phyloP scores from a whole-genome alignment of 495 filamentous ascomycete genomes.

The Parathielavia hyrcaniae region DNA sequence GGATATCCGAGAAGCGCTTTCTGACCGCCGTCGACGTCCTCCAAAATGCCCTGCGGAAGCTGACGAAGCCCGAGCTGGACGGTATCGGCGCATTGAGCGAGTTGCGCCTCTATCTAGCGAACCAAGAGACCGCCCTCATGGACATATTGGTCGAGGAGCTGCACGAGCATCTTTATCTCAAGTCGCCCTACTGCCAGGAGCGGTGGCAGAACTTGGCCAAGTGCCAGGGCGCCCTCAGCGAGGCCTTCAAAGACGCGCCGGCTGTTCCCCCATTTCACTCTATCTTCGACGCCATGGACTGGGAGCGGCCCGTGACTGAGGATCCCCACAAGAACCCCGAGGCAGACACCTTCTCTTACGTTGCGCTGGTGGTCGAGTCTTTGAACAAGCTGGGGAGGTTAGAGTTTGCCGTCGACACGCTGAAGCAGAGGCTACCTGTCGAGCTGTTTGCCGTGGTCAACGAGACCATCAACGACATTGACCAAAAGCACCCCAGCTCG shows the following conservation, averaged over 20 bases:
- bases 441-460: constrained; percentile 92
- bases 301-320: constrained; percentile 62
- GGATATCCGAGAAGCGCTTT: constrained; percentile 94
- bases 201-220: constrained; percentile 74
- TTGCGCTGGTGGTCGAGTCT: constrained; percentile 79
- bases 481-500: constrained; percentile 76
- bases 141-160: constrained; percentile 95
- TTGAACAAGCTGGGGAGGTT: constrained; percentile 81
- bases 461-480: constrained; percentile 87
- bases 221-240: constrained; percentile 39
- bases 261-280: constrained; percentile 57
- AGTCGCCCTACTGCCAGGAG: constrained; percentile 92
- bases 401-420: constrained; percentile 75
- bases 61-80: constrained; percentile 83
- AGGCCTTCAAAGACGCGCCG: constrained; percentile 43
- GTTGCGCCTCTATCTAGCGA: constrained; percentile 77
- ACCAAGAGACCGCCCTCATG: constrained; percentile 83
- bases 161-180: constrained; percentile 94
- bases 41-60: constrained; percentile 72
- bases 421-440: constrained; percentile 88
- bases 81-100: constrained; percentile 85
- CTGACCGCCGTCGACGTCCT: constrained; percentile 86
- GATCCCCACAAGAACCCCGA: constrained; percentile 88
- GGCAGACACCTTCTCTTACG: constrained; percentile 88
- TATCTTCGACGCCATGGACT: constrained; percentile 75